phyloP scores from a whole-genome alignment of 2,329 filamentous ascomycete genomes.

The Stachybotrys chartarum region DNA sequence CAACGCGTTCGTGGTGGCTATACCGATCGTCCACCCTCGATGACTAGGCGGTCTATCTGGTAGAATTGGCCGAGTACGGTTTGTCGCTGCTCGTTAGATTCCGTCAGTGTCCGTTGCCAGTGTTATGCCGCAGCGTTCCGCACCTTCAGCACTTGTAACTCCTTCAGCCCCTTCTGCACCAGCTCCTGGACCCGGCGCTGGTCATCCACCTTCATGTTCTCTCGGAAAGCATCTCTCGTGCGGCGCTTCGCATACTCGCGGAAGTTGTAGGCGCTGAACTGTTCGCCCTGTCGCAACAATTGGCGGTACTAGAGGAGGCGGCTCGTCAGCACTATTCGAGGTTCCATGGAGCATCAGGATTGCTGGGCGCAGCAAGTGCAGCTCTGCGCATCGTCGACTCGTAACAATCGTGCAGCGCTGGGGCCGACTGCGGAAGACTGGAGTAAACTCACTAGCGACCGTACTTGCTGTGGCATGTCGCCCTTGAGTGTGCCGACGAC shows the following conservation, averaged over 20 bases:
- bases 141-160: constrained; percentile 88
- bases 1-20: neutral
- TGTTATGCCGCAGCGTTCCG: constrained; percentile 3
- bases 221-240: constrained; percentile 84
- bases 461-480: constrained; percentile 49
- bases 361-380: too few species aligned
- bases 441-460: constrained; percentile 42
- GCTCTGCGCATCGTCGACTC: too few species aligned
- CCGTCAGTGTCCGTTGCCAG: constrained; percentile 3
- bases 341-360: too few species aligned
- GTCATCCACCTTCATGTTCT: constrained; percentile 68
- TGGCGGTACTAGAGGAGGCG: constrained; percentile 67
- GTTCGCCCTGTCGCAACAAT: constrained; percentile 73
- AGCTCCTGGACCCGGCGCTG: constrained; percentile 75
- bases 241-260: constrained; percentile 90
- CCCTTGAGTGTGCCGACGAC: constrained; percentile 35
- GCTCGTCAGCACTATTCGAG: too few species aligned
- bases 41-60: constrained; percentile 82
- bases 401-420: too few species aligned
- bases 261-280: constrained; percentile 96
- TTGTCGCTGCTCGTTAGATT: constrained; percentile 62
- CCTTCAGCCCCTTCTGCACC: constrained; percentile 79
- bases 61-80: constrained; percentile 93
- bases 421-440: neutral
- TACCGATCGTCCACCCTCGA: constrained; percentile 80